A percentile compares a stretch with the other conserved stretches of the same genome.
phyloP scores from a whole-genome alignment of 192 early-diverging fungal species.

The Dissophora ornata region DNA sequence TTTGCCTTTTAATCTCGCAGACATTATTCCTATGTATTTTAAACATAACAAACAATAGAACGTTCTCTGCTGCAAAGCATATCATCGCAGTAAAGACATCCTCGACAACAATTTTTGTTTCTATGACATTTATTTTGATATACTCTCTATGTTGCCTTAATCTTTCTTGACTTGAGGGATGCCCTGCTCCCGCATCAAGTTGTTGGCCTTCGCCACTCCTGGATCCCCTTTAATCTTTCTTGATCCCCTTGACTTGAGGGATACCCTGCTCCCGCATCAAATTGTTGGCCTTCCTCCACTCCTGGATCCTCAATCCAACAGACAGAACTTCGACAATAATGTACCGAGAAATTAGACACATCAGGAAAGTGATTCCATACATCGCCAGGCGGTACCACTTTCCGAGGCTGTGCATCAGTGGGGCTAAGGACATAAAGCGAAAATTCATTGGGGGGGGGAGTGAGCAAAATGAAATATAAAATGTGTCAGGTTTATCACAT shows the following conservation, averaged over 20 bases:
- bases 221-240: too few species aligned
- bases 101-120: too few species aligned
- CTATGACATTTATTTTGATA: too few species aligned
- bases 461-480: background rate
- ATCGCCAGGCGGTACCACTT: slow-evolving; percentile 44
- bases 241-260: slow-evolving; percentile 27
- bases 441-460: background rate
- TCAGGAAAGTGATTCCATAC: slow-evolving; percentile 21
- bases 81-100: too few species aligned
- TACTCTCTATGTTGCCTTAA: too few species aligned
- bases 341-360: slow-evolving; percentile 36
- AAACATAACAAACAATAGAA: too few species aligned
- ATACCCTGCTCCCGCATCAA: slow-evolving; percentile 45
- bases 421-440: background rate
- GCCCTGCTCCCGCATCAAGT: slow-evolving; percentile 37
- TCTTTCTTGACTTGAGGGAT: slow-evolving; percentile 38
- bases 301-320: slow-evolving; percentile 36
- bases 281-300: slow-evolving; percentile 31
- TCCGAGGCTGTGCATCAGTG: slow-evolving; percentile 40
- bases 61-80: too few species aligned
- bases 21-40: too few species aligned
- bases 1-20: too few species aligned
- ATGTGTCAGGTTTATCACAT: too few species aligned
- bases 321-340: slow-evolving; percentile 43
- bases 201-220: slow-evolving; percentile 37